A percentile compares a stretch with the other conserved stretches of the same genome.
Evolutionary conservation across 129 eudicot species (phyloP).

Genomic region (Helianthus tuberosus): DNA sequence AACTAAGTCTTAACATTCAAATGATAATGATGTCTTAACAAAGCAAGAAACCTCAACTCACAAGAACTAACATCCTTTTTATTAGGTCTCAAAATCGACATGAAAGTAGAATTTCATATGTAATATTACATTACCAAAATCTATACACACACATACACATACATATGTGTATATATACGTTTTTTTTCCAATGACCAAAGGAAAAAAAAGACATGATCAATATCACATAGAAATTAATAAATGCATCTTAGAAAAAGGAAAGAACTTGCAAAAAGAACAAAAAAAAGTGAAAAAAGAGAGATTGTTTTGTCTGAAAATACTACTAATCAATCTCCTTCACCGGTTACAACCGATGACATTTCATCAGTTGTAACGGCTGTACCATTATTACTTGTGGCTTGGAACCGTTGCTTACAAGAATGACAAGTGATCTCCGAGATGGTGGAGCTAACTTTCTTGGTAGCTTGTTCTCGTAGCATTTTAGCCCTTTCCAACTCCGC

Average conservation of each 20-base stretch:
- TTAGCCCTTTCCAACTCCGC: conserved; percentile 71
- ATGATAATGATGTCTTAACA: conserved; percentile 1
- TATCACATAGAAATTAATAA: conserved; percentile 30
- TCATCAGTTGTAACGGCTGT: conserved; percentile 29
- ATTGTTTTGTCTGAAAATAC: neutral
- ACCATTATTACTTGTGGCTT: conserved; percentile 31
- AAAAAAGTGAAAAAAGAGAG: neutral
- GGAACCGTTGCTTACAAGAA: conserved; percentile 66
- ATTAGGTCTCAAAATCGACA: conserved; percentile 17
- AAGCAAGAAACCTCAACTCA: conserved; percentile 16
- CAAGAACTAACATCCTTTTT: conserved; percentile 15
- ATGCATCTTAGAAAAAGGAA: conserved; percentile 3
- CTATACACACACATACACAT: conserved; percentile 21
- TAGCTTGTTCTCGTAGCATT: conserved; percentile 55
- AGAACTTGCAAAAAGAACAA: neutral
- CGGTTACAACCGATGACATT: conserved; percentile 43
- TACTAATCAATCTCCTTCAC: conserved; percentile 38
- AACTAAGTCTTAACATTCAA: neutral
- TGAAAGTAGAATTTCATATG: conserved; percentile 5
- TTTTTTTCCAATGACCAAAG: conserved; percentile 10
- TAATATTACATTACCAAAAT: conserved; percentile 27
- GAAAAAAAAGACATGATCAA: conserved; percentile 24
- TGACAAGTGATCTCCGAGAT: conserved; percentile 70
- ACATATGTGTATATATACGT: neutral
- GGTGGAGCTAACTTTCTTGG: conserved; percentile 56